Evolutionary conservation across 1,139 yeast genomes (phyloP), one percentile per base, ranked within the genome.

Genomic region (Saccharomyces hybrid): DNA sequence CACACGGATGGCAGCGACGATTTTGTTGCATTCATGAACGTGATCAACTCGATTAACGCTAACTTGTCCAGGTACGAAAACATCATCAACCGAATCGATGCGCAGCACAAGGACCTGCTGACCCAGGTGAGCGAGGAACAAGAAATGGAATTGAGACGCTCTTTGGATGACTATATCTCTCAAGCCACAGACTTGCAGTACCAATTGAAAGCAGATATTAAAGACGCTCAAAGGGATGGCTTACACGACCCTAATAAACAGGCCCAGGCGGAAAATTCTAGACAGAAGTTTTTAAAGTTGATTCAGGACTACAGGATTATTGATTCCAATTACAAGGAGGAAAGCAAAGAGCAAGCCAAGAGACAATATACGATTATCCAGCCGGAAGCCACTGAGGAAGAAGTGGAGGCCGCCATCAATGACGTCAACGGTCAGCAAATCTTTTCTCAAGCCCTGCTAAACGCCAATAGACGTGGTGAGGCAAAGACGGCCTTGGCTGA

Each of bases 401-500:
- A 91, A 72, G 82, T 88, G 56, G 81, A 80, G 63, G 86, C 83
- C 55, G 97, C 95, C 49, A 83, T 88, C 55, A 95, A 86, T 64
- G 93, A 88, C 66, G 83, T 84, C 53, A 86, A 86, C 62, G 86
- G 90, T 54, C 88, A 86, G 69, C 97, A 90, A 73, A 87, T 90
- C 67, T 91, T 93, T 75, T 90, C 95, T 60, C 96, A 90, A 73
- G 97, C 97, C n/a, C 78, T 93, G 62, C 77, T 89, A 79, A 88
- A 86, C 75, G 86, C 95, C 55, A 88, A 89, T 72, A 85, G 97
- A 74, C 84, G 96, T 67, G 99, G 99, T 63, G 97, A 93, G 73
- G 98, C 99, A 51, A 83, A 95, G 71, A 83, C 96, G 42, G 98
- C 95, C 3, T 80, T 93, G 66, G 87, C 89, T 66, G 99, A 93